Evolutionary conservation across 148 eudicot genomes (phyloP).

Genomic region (Nepenthes mirabilis): DNA sequence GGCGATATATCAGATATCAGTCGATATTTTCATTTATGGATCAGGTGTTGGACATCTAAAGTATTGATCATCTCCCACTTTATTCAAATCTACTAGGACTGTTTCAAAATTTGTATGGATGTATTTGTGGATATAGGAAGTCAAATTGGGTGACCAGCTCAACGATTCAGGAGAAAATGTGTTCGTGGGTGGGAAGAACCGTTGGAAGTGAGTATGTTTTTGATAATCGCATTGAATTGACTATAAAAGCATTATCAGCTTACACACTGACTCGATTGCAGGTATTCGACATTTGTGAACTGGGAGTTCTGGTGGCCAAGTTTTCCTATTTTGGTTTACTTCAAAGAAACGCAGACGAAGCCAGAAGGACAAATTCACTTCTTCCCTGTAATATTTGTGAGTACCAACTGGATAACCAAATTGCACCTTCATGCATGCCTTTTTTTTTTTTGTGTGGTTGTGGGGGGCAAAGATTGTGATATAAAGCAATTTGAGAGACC

Average conservation of each 20-base stretch:
- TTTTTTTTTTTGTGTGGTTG: neutral
- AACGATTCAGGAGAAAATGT: constrained; percentile 83
- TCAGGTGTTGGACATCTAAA: too few relatives aligned
- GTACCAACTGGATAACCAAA: constrained; percentile 9
- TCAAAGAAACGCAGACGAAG: constrained; percentile 91
- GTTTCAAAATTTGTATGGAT: too few relatives aligned
- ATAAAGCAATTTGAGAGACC: too few relatives aligned
- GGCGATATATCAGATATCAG: too few relatives aligned
- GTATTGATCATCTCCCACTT: too few relatives aligned
- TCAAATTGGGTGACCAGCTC: constrained; percentile 75
- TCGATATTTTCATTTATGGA: too few relatives aligned
- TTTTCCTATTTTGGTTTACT: constrained; percentile 88
- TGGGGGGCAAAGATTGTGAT: too few relatives aligned
- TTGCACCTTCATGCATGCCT: neutral
- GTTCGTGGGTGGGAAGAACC: constrained; percentile 92
- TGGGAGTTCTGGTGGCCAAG: constrained; percentile 99
- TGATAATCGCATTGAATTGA: neutral
- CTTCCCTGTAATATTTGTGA: constrained; percentile 93
- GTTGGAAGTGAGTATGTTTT: constrained; percentile 79
- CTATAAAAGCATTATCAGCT: neutral
- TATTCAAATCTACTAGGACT: too few relatives aligned
- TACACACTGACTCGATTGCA: constrained; percentile 14
- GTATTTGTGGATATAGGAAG: constrained; percentile 45
- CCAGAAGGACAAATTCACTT: constrained; percentile 95
- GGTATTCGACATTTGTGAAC: constrained; percentile 85